Evolutionary conservation across 805 yeast species (phyloP).

Genomic region (Spencermartinsiella europaea): DNA sequence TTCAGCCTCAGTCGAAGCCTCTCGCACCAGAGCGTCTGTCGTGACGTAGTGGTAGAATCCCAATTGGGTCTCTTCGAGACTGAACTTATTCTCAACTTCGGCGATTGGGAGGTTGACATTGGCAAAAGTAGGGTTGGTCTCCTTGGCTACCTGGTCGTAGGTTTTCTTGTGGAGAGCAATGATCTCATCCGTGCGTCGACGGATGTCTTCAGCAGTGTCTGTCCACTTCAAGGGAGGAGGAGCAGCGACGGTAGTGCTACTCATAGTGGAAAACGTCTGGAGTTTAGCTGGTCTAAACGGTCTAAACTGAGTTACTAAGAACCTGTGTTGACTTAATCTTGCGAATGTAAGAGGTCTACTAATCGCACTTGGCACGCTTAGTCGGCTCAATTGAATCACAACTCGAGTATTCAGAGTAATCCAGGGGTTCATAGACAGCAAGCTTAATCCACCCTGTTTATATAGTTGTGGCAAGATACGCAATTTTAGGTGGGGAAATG

Average conservation of each 20-base stretch:
- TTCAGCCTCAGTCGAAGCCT: conserved; percentile 63
- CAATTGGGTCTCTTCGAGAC: conserved; percentile 45
- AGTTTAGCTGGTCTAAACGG: no score
- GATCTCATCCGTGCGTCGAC: conserved; percentile 39
- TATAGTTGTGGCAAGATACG: no score
- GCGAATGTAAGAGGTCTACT: no score
- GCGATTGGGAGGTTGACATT: conserved; percentile 51
- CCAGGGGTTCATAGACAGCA: no score
- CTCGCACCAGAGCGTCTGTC: conserved; percentile 56
- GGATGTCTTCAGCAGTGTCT: conserved; percentile 48
- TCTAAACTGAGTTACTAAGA: no score
- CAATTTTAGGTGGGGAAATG: no score
- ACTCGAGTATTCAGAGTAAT: no score
- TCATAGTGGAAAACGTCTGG: not conserved
- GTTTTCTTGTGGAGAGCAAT: conserved; percentile 41
- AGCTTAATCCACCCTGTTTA: no score
- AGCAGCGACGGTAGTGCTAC: not conserved
- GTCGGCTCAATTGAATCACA: no score
- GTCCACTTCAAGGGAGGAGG: conserved; percentile 48
- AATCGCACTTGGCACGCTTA: no score
- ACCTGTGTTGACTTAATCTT: no score
- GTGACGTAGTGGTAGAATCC: conserved; percentile 73
- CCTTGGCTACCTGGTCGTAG: conserved; percentile 51
- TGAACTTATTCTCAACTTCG: conserved; percentile 45
- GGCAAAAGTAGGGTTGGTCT: conserved; percentile 47